Percentiles rank a stretch among this genome's conserved stretches.
phyloP scores from a whole-genome alignment of 768 basidiomycete genomes.

The Amanita thiersii region DNA sequence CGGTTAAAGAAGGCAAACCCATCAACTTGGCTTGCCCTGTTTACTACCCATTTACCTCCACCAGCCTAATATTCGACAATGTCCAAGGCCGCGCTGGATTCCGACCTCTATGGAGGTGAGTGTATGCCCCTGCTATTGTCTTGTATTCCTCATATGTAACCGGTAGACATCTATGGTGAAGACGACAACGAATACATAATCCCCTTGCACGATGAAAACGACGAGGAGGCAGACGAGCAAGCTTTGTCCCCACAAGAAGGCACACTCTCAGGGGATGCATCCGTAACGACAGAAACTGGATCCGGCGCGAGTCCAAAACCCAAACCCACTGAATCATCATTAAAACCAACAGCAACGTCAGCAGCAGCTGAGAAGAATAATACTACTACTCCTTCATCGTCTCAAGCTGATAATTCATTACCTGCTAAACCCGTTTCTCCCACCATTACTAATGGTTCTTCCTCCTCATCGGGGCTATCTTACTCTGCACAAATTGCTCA shows the following conservation, averaged over 20 bases:
- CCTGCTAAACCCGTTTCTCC: conserved; percentile 20
- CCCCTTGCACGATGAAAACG: conserved; percentile 18
- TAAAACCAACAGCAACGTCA: conserved; percentile 5
- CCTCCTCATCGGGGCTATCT: conserved; percentile 28
- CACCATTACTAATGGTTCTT: conserved; percentile 14
- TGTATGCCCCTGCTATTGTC: conserved; percentile 20
- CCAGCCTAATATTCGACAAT: too few relatives aligned
- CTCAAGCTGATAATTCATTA: conserved; percentile 17
- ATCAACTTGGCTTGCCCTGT: too few relatives aligned
- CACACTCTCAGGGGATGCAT: background rate
- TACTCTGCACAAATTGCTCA: conserved; percentile 61
- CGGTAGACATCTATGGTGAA: conserved; percentile 45
- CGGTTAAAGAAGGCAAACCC: too few relatives aligned
- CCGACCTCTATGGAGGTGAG: conserved; percentile 29
- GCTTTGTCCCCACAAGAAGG: conserved; percentile 10
- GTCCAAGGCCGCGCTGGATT: conserved; percentile 16
- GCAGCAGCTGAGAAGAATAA: background rate
- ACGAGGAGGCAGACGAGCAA: conserved; percentile 17
- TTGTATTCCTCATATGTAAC: background rate
- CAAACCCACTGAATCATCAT: background rate
- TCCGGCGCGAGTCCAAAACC: conserved; percentile 5
- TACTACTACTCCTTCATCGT: conserved; percentile 12
- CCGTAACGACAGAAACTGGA: conserved; percentile 1
- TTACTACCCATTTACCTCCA: too few relatives aligned
- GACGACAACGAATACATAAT: conserved; percentile 36